These are phyloP conservation scores for Linderniella brevidens DNA, from an alignment of 257 asterid species.

Conservation along the genomic window DNA sequence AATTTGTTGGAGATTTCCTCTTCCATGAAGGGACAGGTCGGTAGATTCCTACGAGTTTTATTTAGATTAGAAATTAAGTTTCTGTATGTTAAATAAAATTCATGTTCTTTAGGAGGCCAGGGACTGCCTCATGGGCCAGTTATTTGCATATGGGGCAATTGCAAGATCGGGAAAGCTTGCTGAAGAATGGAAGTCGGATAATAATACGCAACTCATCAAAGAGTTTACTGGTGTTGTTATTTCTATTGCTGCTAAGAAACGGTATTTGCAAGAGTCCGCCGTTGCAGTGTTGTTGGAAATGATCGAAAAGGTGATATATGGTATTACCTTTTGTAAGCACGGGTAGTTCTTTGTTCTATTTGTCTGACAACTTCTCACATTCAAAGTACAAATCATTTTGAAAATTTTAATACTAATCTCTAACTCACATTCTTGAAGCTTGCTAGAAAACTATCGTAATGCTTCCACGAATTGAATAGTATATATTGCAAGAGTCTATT, in stretches of 20 bases:
- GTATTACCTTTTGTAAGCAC: background rate
- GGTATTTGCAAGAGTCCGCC: constrained; percentile 84
- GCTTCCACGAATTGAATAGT: too few species aligned
- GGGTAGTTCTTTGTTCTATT: too few species aligned
- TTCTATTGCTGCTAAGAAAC: constrained; percentile 65
- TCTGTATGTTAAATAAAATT: constrained; percentile 11
- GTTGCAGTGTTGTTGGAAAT: constrained; percentile 65
- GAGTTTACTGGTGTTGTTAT: constrained; percentile 50
- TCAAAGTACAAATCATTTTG: too few species aligned
- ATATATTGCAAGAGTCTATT: too few species aligned
- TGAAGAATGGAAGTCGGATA: constrained; percentile 40
- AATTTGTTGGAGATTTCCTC: constrained; percentile 69
- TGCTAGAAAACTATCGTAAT: too few species aligned
- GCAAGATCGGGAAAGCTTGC: constrained; percentile 83
- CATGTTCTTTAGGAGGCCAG: constrained; percentile 52
- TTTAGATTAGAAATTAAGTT: constrained; percentile 3
- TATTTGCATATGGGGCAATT: constrained; percentile 93
- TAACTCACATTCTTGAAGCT: too few species aligned
- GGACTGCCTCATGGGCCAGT: constrained; percentile 74
- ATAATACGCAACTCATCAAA: constrained; percentile 34
- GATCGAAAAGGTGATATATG: constrained; percentile 51
- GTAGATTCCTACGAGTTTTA: constrained; percentile 11
- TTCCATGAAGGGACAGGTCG: constrained; percentile 97
- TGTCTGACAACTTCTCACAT: too few species aligned
- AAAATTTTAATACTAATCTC: too few species aligned